A percentile compares a stretch with the other conserved stretches of the same genome.
These are phyloP conservation scores for Termitomyces sp. DNA, from an alignment of 768 basidiomycete genomes.

Conservation along the genomic window DNA sequence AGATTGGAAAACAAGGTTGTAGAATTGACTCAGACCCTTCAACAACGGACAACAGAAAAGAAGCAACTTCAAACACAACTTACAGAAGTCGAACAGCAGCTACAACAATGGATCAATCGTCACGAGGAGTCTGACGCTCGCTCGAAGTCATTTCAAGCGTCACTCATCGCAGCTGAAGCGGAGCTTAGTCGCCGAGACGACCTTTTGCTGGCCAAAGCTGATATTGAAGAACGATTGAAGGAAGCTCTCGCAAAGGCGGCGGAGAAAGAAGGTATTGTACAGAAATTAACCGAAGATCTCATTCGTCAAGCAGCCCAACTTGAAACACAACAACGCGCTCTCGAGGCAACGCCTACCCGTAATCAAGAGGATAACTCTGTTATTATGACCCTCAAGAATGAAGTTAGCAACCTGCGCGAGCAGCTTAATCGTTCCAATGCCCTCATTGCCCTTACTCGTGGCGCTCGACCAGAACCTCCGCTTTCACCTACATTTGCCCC, in stretches of 20 bases:
- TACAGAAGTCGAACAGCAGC: slow-evolving; percentile 75
- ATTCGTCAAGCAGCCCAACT: slow-evolving; percentile 69
- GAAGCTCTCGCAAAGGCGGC: slow-evolving; percentile 68
- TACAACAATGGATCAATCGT: slow-evolving; percentile 79
- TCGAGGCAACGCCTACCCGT: slow-evolving; percentile 61
- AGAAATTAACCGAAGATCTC: slow-evolving; percentile 77
- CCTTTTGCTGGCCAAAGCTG: slow-evolving; percentile 69
- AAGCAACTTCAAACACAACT: slow-evolving; percentile 80
- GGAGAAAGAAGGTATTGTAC: slow-evolving; percentile 85
- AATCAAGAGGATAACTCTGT: slow-evolving; percentile 83
- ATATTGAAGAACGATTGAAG: slow-evolving; percentile 77
- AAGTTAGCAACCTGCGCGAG: slow-evolving; percentile 89
- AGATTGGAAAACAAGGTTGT: slow-evolving; percentile 98
- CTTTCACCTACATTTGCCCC: slow-evolving; percentile 87
- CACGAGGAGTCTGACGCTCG: slow-evolving; percentile 84
- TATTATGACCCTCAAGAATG: slow-evolving; percentile 85
- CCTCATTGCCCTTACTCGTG: slow-evolving; percentile 79
- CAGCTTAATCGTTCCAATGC: slow-evolving; percentile 96
- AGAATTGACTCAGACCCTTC: slow-evolving; percentile 92
- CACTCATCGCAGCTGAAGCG: slow-evolving; percentile 66
- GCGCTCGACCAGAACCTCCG: slow-evolving; percentile 65
- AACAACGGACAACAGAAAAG: slow-evolving; percentile 87
- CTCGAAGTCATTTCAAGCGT: slow-evolving; percentile 66
- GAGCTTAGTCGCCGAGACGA: slow-evolving; percentile 72
- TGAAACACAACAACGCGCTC: slow-evolving; percentile 69